Conservation (phyloP, 225 moss, liverwort and hornwort species). For the Ulota crispa region DNA sequence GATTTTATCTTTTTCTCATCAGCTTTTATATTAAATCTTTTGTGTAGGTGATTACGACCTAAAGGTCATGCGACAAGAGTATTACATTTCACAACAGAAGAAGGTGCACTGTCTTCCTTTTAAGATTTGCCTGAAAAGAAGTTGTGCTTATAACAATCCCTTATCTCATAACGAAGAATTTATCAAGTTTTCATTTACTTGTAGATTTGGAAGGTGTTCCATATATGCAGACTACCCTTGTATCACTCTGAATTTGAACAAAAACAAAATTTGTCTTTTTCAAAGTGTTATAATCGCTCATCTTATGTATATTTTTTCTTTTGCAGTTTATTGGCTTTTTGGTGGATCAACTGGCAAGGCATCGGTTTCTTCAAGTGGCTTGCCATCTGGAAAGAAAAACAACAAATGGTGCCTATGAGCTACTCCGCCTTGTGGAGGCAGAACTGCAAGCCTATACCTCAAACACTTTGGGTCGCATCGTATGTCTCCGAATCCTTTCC, state of each 20-base stretch:
- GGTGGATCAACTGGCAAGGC: constrained; percentile 85
- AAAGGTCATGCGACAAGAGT: constrained; percentile 97
- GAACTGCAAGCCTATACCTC: constrained; percentile 81
- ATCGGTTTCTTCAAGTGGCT: constrained; percentile 89
- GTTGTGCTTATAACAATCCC: background rate
- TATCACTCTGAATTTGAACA: constrained; percentile 8
- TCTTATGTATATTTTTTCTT: background rate
- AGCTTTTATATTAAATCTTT: background rate
- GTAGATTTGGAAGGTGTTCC: constrained; percentile 1
- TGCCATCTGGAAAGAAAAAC: constrained; percentile 94
- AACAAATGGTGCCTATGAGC: constrained; percentile 88
- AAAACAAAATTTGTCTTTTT: background rate
- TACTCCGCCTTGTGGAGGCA: constrained; percentile 83
- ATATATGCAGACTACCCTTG: background rate
- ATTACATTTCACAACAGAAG: constrained; percentile 93
- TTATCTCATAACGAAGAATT: background rate
- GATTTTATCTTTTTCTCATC: background rate
- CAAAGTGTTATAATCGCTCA: background rate
- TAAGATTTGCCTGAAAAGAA: background rate
- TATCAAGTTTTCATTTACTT: background rate
- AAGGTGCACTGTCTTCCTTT: constrained; percentile 46
- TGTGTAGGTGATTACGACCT: constrained; percentile 84
- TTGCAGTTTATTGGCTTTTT: constrained; percentile 80
- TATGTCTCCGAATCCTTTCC: constrained; percentile 34
- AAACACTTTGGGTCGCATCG: constrained; percentile 79